Base-by-base conservation (phyloP, 2,329 filamentous ascomycete genomes). In the Beauveria bassiana region DNA sequence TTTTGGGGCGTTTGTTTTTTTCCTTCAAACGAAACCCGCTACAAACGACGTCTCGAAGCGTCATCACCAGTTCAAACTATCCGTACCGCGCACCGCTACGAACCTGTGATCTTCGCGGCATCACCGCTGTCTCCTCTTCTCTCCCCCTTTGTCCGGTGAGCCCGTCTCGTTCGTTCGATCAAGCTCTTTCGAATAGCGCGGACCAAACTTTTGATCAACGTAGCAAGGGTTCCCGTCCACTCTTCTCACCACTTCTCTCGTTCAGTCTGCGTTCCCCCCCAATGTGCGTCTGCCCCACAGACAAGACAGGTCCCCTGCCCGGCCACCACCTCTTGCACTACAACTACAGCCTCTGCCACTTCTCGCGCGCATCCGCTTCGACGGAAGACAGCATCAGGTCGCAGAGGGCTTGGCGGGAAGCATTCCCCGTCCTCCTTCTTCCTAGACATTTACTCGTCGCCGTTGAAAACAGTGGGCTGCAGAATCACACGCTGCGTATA, bases 231-330 rank as follows among this genome's bases (percentile, higher is more conserved):
- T 43, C 43, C 28, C 26, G 42, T 34, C 18, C 40, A 20, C 53
- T 45, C 26, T 47, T 16, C 7, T 46, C 54, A 57, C 54, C 42
- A 47, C 53, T 24, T 56, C 40, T 56, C 34, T 53, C 50, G n/a
- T 22, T 14, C 12, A 14, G 34, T 34, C 26, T 10, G 28, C 49
- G 22, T 22, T 3, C 28, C 54, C 54, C 42, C 55, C 55, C 40
- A 42, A 58, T 58, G 46, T 59, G 46, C 43, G 46, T 51, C 56
- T 59, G 56, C 16, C 56, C 56, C 56, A 59, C 56, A 22, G 38
- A 49, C 46, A 22, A 16, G 46, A 51, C 46, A 51, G 56, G 22
- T 51, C 56, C 47, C 56, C 46, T 51, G 56, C 46, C 56, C 18
- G 56, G 56, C 45, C 55, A 59, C 28, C 45, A 50, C 45, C 20